Conservation (phyloP, 768 basidiomycete species). For the Russula sp. region DNA sequence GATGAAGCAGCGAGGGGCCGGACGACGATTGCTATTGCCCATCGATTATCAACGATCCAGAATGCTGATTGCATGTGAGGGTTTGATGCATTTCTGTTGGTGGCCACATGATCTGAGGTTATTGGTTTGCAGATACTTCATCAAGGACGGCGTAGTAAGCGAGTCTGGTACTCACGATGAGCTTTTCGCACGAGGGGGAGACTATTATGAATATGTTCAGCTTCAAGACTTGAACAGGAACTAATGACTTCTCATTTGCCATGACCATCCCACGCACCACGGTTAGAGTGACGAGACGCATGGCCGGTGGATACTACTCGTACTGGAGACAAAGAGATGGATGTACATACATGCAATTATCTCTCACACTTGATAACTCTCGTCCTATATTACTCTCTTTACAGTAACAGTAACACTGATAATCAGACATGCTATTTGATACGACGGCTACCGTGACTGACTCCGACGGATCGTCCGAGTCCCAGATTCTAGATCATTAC, state of each 20-base stretch:
- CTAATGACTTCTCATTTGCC: neutral
- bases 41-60: slow-evolving; percentile 71
- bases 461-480: too few species aligned
- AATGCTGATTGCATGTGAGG: slow-evolving; percentile 31
- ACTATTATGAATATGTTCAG: slow-evolving; percentile 25
- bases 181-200: slow-evolving; percentile 18
- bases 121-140: slow-evolving; percentile 19
- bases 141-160: slow-evolving; percentile 23
- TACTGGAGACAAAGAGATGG: neutral
- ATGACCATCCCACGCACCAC: neutral
- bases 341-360: neutral
- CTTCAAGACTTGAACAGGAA: slow-evolving; percentile 19
- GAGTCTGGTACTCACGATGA: slow-evolving; percentile 25
- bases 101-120: neutral
- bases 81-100: neutral
- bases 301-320: neutral
- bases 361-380: neutral
- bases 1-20: slow-evolving; percentile 89
- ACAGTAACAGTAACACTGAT: neutral
- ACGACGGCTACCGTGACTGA: too few species aligned
- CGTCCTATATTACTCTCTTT: neutral
- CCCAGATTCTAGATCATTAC: too few species aligned
- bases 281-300: neutral
- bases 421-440: too few species aligned
- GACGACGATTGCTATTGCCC: slow-evolving; percentile 93